A percentile compares a stretch with the other conserved stretches of the same genome.
Evolutionary conservation across 768 basidiomycete genomes (phyloP).

Genomic region (Auriscalpium microsporum): DNA sequence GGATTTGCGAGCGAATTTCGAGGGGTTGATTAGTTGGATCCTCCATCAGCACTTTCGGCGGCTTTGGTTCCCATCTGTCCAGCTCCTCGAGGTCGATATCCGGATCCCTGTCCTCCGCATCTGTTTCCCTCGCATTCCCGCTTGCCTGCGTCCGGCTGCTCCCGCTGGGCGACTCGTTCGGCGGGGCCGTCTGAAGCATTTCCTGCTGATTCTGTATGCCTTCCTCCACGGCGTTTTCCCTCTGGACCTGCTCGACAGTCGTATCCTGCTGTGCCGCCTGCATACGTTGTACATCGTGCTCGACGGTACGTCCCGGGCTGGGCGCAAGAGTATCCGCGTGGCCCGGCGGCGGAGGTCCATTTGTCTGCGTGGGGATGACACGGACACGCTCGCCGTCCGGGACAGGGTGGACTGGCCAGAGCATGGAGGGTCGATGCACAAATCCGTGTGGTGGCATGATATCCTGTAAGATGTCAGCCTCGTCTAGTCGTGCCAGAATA

Average conservation of each 20-base stretch:
- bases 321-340: slow-evolving; percentile 41
- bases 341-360: slow-evolving; percentile 40
- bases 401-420: slow-evolving; percentile 46
- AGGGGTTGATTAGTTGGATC: slow-evolving; percentile 34
- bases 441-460: slow-evolving; percentile 60
- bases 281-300: slow-evolving; percentile 14
- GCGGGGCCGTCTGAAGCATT: neutral
- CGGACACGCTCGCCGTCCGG: slow-evolving; percentile 23
- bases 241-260: neutral
- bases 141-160: neutral
- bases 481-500: neutral
- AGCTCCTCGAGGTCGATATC: slow-evolving; percentile 8
- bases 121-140: neutral
- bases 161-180: neutral
- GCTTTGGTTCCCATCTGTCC: slow-evolving; percentile 42
- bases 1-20: slow-evolving; percentile 57
- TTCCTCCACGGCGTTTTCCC: neutral
- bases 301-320: slow-evolving; percentile 17
- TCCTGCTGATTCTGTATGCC: neutral
- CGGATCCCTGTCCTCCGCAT: neutral
- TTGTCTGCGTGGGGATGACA: slow-evolving; percentile 28
- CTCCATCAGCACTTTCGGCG: slow-evolving; percentile 49
- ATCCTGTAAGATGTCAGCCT: slow-evolving; percentile 33
- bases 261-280: slow-evolving; percentile 15
- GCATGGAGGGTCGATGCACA: slow-evolving; percentile 46